Conservation (phyloP, 192 early-diverging fungal species). For the Umbelopsis vinacea region DNA sequence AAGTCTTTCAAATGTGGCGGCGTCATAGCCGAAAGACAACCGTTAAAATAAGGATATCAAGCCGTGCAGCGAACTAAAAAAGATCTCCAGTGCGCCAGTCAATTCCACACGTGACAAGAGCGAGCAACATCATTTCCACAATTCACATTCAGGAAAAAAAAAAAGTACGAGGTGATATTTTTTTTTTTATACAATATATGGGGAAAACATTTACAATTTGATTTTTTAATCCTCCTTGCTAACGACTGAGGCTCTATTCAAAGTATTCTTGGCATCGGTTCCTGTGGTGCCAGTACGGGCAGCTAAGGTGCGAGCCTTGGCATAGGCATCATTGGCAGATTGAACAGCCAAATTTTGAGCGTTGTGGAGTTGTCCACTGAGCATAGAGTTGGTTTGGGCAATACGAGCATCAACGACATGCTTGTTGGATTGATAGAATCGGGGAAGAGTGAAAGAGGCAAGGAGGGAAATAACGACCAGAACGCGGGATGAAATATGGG, state of each 20-base stretch:
- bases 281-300: constrained; percentile 29
- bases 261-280: constrained; percentile 34
- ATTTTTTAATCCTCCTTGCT: constrained; percentile 23
- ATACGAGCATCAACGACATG: constrained; percentile 30
- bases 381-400: constrained; percentile 21
- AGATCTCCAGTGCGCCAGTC: not conserved
- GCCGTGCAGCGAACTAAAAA: not conserved
- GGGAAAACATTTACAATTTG: no score
- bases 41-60: not conserved
- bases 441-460: constrained; percentile 30
- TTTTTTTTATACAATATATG: not conserved
- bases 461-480: constrained; percentile 18
- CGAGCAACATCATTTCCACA: no score
- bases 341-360: constrained; percentile 19
- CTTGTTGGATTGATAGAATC: constrained; percentile 33
- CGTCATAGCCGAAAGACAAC: constrained; percentile 1
- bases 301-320: constrained; percentile 26
- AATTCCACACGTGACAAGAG: not conserved
- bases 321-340: constrained; percentile 26
- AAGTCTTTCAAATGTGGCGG: constrained; percentile 4
- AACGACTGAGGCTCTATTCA: constrained; percentile 20
- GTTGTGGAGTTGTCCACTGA: constrained; percentile 1
- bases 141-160: no score
- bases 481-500: constrained; percentile 23
- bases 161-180: no score